Conservation (phyloP, 805 yeast genomes). For the Kazachstania martiniae region DNA sequence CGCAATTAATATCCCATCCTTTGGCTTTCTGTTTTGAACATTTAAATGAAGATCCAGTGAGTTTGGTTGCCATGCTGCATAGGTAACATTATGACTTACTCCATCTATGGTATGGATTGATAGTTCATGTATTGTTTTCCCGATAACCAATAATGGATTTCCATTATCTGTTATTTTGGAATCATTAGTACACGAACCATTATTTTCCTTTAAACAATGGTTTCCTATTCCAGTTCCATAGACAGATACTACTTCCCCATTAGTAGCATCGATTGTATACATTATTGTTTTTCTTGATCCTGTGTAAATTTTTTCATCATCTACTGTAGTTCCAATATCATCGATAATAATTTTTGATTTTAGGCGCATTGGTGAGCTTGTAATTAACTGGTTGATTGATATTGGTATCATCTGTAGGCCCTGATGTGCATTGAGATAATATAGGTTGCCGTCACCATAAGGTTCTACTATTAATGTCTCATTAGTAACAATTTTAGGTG, state of each 20-base stretch:
- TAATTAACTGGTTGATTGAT: conserved; percentile 62
- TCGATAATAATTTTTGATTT: conserved; percentile 36
- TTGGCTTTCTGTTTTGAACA: conserved; percentile 41
- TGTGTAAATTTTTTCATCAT: conserved; percentile 74
- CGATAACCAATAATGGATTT: conserved; percentile 55
- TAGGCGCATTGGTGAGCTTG: conserved; percentile 77
- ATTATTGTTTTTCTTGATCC: conserved; percentile 72
- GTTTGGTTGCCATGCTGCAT: conserved; percentile 87
- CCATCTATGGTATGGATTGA: conserved; percentile 66
- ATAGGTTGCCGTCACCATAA: conserved; percentile 69
- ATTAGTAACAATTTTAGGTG: conserved; percentile 8
- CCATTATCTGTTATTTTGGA: conserved; percentile 26
- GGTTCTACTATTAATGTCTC: conserved; percentile 87
- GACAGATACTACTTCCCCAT: conserved; percentile 62
- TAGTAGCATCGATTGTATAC: conserved; percentile 57
- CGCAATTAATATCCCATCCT: conserved; percentile 68
- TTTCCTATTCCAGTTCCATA: conserved; percentile 46
- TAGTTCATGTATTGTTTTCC: conserved; percentile 62
- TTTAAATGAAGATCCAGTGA: conserved; percentile 52
- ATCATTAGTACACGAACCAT: not conserved
- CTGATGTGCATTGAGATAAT: conserved; percentile 58
- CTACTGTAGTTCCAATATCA: conserved; percentile 24
- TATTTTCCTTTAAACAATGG: conserved; percentile 11
- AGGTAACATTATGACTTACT: conserved; percentile 75
- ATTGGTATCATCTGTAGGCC: conserved; percentile 81